phyloP scores from a whole-genome alignment of 2,329 filamentous ascomycete species.

The Paracamarosporium sp. region DNA sequence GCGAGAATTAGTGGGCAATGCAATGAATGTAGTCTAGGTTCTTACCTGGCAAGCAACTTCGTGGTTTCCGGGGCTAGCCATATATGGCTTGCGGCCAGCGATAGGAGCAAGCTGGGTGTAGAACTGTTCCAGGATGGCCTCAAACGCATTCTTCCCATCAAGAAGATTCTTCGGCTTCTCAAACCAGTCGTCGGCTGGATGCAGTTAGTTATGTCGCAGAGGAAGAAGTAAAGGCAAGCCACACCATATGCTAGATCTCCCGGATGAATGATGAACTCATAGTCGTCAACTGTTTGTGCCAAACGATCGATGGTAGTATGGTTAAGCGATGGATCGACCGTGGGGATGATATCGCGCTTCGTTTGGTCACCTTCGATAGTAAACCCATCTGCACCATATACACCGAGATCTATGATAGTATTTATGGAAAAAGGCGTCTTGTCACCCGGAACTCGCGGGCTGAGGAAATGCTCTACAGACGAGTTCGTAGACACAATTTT shows the following conservation, averaged over 20 bases:
- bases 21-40: background rate
- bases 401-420: slow-evolving; percentile 62
- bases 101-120: slow-evolving; percentile 64
- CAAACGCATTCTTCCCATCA: slow-evolving; percentile 59
- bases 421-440: slow-evolving; percentile 60
- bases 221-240: background rate
- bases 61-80: slow-evolving; percentile 65
- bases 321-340: slow-evolving; percentile 59
- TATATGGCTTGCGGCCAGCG: slow-evolving; percentile 62
- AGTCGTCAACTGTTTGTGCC: slow-evolving; percentile 59
- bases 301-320: slow-evolving; percentile 61
- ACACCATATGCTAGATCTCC: slow-evolving; percentile 65
- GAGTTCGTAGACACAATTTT: slow-evolving; percentile 65
- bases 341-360: slow-evolving; percentile 59
- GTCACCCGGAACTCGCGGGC: slow-evolving; percentile 61
- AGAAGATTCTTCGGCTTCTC: slow-evolving; percentile 55
- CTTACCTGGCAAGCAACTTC: slow-evolving; percentile 42
- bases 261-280: slow-evolving; percentile 62
- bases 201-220: background rate
- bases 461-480: slow-evolving; percentile 60
- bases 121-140: slow-evolving; percentile 64
- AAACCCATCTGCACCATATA: slow-evolving; percentile 62
- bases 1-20: background rate
- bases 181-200: slow-evolving; percentile 33
- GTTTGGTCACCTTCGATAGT: slow-evolving; percentile 46